Evolutionary conservation across 2,329 filamentous ascomycete species (phyloP).

Genomic region (Fusarium goolgardi): DNA sequence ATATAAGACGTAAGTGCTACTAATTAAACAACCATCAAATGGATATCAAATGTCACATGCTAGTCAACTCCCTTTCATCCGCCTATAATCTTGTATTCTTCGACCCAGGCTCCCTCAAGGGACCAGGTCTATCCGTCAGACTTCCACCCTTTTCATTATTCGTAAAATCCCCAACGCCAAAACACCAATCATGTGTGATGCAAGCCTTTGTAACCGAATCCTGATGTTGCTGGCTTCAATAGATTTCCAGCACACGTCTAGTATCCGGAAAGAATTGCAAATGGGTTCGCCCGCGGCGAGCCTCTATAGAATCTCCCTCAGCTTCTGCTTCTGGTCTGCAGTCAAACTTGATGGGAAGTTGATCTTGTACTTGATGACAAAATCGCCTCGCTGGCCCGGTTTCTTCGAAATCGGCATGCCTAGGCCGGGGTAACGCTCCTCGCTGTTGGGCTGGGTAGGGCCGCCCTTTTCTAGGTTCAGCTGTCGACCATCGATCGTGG

Average conservation of each 20-base stretch:
- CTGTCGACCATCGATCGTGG: constrained; percentile 92
- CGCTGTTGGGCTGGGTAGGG: constrained; percentile 85
- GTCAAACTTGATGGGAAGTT: constrained; percentile 88
- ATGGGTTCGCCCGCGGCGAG: not conserved
- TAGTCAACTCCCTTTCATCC: constrained; percentile 20
- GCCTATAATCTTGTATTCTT: constrained; percentile 4
- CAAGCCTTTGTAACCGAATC: constrained; percentile 9
- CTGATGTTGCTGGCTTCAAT: constrained; percentile 1
- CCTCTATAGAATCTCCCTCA: constrained; percentile 79
- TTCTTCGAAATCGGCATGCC: constrained; percentile 97
- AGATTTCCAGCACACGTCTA: not conserved
- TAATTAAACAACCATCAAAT: constrained; percentile 35
- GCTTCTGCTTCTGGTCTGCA: constrained; percentile 78
- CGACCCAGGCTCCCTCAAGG: not conserved
- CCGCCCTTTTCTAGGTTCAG: constrained; percentile 82
- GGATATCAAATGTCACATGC: constrained; percentile 39
- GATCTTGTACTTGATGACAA: constrained; percentile 90
- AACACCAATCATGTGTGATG: constrained; percentile 36
- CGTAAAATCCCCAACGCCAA: constrained; percentile 43
- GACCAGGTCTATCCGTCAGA: not conserved
- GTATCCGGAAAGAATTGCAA: constrained; percentile 9
- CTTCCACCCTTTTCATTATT: constrained; percentile 40
- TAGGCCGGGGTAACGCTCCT: constrained; percentile 83
- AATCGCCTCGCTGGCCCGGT: constrained; percentile 83
- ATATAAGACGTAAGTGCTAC: constrained; percentile 29